phyloP scores from a whole-genome alignment of 108 stramenopile species.

The Pelagomonas calceolata region DNA sequence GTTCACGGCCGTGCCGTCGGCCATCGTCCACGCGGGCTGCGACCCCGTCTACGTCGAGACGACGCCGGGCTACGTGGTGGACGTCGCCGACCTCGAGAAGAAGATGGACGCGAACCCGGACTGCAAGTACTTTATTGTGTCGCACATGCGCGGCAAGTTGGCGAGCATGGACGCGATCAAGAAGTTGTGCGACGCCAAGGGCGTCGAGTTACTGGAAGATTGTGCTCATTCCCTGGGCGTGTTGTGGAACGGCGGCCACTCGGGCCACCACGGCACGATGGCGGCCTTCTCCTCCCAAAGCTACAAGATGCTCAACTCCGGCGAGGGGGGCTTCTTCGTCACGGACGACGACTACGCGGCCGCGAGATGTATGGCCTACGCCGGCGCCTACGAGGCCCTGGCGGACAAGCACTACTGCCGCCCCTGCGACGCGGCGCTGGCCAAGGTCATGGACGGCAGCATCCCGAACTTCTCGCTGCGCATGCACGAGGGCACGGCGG shows the following conservation, averaged over 20 bases:
- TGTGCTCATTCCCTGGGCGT: slow-evolving; percentile 79
- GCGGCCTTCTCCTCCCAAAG: slow-evolving; percentile 59
- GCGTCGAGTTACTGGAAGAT: slow-evolving; percentile 63
- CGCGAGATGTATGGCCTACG: slow-evolving; percentile 60
- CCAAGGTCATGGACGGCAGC: slow-evolving; percentile 4
- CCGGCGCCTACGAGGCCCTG: slow-evolving; percentile 72
- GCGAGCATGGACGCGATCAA: slow-evolving; percentile 70
- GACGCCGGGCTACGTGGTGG: slow-evolving; percentile 48
- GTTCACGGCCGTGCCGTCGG: slow-evolving; percentile 33
- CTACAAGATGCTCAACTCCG: slow-evolving; percentile 84
- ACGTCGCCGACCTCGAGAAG: slow-evolving; percentile 60
- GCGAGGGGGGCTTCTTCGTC: slow-evolving; percentile 74
- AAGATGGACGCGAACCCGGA: slow-evolving; percentile 61
- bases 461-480: slow-evolving; percentile 72
- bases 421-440: slow-evolving; percentile 49
- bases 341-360: slow-evolving; percentile 63
- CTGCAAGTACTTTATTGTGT: slow-evolving; percentile 63
- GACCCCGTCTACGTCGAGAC: slow-evolving; percentile 16
- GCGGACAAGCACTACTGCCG: slow-evolving; percentile 58
- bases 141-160: slow-evolving; percentile 83
- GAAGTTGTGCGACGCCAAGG: slow-evolving; percentile 53
- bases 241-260: slow-evolving; percentile 56
- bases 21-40: slow-evolving; percentile 14
- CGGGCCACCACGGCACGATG: slow-evolving; percentile 65
- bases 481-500: slow-evolving; percentile 62